Percentiles rank a stretch among this genome's conserved stretches.
phyloP scores from a whole-genome alignment of 306 rosid genomes.

The Amphicarpaea edgeworthii region DNA sequence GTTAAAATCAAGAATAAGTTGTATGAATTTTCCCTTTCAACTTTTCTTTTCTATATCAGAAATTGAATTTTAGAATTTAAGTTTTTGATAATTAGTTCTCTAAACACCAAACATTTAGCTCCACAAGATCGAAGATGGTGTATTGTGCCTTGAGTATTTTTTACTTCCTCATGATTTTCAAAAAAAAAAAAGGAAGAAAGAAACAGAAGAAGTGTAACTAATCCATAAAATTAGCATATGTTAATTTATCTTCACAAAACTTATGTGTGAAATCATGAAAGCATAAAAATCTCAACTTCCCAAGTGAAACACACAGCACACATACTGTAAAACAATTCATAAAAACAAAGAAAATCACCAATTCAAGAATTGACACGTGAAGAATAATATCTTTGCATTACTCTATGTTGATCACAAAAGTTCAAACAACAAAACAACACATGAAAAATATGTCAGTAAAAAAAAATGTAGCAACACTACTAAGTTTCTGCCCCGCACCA shows the following conservation, averaged over 20 bases:
- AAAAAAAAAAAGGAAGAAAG: no score
- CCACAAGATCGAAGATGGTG: background rate
- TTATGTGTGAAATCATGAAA: background rate
- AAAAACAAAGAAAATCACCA: conserved; percentile 18
- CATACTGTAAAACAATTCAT: background rate
- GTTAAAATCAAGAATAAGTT: no score
- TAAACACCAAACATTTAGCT: background rate
- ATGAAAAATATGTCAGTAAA: conserved; percentile 32
- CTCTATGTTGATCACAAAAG: conserved; percentile 41
- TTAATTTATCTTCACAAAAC: background rate
- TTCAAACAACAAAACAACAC: conserved; percentile 43
- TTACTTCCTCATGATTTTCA: background rate
- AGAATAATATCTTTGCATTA: conserved; percentile 26
- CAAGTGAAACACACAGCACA: background rate
- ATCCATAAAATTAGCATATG: background rate
- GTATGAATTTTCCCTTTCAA: no score
- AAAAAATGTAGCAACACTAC: no score
- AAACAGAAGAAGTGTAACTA: background rate
- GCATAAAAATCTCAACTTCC: background rate
- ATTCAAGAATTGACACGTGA: conserved; percentile 33
- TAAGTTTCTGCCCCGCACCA: conserved; percentile 45
- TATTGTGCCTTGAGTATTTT: background rate
- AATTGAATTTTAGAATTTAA: no score
- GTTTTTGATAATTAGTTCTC: background rate
- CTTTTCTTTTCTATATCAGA: no score